Base-by-base conservation (phyloP, 306 rosid genomes). In the Spatholobus suberectus region DNA sequence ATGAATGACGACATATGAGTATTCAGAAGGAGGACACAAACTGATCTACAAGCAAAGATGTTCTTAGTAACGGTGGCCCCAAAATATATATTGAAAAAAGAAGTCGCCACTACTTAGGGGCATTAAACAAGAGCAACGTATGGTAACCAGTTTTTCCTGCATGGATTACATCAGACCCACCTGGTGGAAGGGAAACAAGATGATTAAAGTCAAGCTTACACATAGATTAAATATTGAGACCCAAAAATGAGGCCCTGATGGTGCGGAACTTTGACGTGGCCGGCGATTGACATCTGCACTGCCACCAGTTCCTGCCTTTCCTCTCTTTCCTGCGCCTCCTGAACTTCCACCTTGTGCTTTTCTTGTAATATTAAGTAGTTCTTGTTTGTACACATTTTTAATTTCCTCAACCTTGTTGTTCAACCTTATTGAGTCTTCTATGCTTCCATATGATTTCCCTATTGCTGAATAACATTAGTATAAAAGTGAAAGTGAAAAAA, bases 361-460 rank as follows among this genome's bases (percentile, higher is more conserved):
- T 77, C 83, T 51, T 73, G 43, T 9, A 40, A 4, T 40, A 27
- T n/a, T 29, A 17, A 44, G 20, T 3, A 81, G 6, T 73, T 69
- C 51, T 63, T 61, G 51, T 51, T 44, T 55, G 38, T 63, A 27
- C 18, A 40, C 74, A 41, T 68, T 68, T 27, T 51, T 43, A 58
- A 41, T 75, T 82, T 81, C 77, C 23, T 41, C 79, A 32, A 18
- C 81, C 59, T 55, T 70, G 18, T 76, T 7, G 5, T 21, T 79
- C 75, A 84, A 51, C 63, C 29, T 55, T 11, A 1, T 76, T 32
- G 77, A 57, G 18, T 41, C 43, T 23, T 68, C 51, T 14, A 38
- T 73, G 76, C 70, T 81, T 72, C 41, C 71, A 77, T 87, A 7
- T 38, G 35, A n/a, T 32, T 62, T 70, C 41, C 75, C 89, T 76